These are phyloP conservation scores for Acer negundo DNA, from an alignment of 345 rosid genomes.

Conservation along the genomic window DNA sequence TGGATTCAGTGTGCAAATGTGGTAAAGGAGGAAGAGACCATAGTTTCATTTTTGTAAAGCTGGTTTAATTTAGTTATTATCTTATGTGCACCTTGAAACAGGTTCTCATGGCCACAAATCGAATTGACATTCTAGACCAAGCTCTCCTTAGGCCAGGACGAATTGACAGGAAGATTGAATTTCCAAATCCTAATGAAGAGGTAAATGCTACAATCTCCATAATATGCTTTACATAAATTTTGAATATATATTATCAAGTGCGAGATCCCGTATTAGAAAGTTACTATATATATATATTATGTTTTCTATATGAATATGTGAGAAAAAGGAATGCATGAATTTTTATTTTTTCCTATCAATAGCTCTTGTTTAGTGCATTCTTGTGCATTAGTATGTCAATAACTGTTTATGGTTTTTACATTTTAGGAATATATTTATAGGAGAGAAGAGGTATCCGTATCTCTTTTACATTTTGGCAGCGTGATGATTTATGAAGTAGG, in stretches of 20 bases:
- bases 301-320: background rate
- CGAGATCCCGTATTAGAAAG: too few species aligned
- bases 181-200: constrained; percentile 97
- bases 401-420: background rate
- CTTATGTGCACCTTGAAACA: constrained; percentile 29
- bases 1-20: background rate
- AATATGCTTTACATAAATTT: too few species aligned
- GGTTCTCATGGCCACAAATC: constrained; percentile 99
- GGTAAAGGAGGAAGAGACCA: background rate
- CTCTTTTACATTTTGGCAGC: background rate
- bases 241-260: too few species aligned
- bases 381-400: background rate
- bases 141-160: constrained; percentile 98
- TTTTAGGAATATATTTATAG: background rate
- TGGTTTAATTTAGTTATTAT: background rate
- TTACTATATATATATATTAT: background rate
- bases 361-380: background rate
- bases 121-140: constrained; percentile 97
- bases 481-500: background rate
- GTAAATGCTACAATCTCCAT: constrained; percentile 33
- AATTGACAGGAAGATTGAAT: constrained; percentile 96
- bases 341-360: background rate
- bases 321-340: background rate
- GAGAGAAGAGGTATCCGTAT: background rate
- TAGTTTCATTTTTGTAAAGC: background rate